phyloP scores from a whole-genome alignment of 1,284 basidiomycete genomes.

The Anthracocystis panici-leucophaei region DNA sequence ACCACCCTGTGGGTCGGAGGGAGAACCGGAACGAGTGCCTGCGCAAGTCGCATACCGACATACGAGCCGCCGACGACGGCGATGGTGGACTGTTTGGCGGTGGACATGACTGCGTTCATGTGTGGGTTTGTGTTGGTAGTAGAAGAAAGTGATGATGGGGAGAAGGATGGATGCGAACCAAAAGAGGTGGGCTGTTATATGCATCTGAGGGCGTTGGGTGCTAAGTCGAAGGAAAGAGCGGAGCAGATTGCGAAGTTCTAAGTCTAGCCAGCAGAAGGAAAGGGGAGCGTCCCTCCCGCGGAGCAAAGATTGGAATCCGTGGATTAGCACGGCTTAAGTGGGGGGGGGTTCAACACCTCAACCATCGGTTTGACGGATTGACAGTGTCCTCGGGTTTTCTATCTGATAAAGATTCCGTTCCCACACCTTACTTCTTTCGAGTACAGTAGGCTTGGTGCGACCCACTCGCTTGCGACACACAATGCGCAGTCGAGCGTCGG shows the following conservation, averaged over 20 bases:
- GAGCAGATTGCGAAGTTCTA: not conserved
- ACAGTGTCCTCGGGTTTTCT: not conserved
- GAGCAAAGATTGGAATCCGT: not conserved
- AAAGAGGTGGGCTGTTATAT: not conserved
- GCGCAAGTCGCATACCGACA: conserved; percentile 58
- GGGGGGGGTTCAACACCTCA: not conserved
- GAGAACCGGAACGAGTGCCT: conserved; percentile 68
- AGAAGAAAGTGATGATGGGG: not conserved
- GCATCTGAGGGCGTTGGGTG: not conserved
- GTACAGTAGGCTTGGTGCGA: too few species aligned
- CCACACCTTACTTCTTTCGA: not conserved
- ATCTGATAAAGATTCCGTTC: not conserved
- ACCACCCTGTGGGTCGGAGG: conserved; percentile 70
- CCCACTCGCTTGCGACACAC: not conserved
- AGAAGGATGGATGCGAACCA: not conserved
- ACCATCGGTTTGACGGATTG: not conserved
- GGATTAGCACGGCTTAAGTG: not conserved
- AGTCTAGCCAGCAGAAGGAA: not conserved
- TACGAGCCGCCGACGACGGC: conserved; percentile 49
- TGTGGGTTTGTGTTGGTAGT: not conserved
- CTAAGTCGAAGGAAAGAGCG: not conserved
- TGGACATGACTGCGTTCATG: conserved; percentile 14
- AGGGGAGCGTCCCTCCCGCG: not conserved
- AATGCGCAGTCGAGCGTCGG: too few species aligned
- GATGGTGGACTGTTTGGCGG: conserved; percentile 25